Percentiles rank a stretch among this genome's conserved stretches.
Evolutionary conservation across 495 filamentous ascomycete genomes (phyloP).

Genomic region (Massariosphaeria phaeospora): DNA sequence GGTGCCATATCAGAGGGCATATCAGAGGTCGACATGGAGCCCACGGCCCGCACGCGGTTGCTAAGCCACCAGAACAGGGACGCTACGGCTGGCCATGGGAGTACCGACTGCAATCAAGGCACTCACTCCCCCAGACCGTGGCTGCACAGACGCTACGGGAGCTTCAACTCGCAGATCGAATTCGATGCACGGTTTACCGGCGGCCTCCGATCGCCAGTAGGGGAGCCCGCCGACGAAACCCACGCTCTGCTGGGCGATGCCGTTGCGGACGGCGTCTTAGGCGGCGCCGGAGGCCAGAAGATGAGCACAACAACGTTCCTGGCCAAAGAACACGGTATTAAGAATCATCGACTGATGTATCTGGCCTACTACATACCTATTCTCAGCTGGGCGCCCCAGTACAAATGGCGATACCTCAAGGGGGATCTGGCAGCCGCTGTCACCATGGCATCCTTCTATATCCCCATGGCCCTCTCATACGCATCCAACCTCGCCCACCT

Average conservation of each 20-base stretch:
- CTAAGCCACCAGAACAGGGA: slow-evolving; percentile 35
- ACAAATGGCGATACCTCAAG: slow-evolving; percentile 70
- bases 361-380: slow-evolving; percentile 90
- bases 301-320: slow-evolving; percentile 60
- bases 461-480: slow-evolving; percentile 92
- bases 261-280: slow-evolving; percentile 41
- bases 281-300: slow-evolving; percentile 47
- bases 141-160: slow-evolving; percentile 47
- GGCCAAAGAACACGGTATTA: slow-evolving; percentile 56
- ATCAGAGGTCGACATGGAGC: slow-evolving; percentile 18
- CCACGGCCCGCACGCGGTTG: slow-evolving; percentile 27
- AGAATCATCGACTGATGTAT: slow-evolving; percentile 59
- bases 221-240: slow-evolving; percentile 18
- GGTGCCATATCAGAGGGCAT: slow-evolving; percentile 21
- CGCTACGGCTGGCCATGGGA: slow-evolving; percentile 37
- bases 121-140: slow-evolving; percentile 69
- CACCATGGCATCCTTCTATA: slow-evolving; percentile 94
- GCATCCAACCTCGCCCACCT: slow-evolving; percentile 93
- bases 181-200: slow-evolving; percentile 31
- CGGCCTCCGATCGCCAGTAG: slow-evolving; percentile 14
- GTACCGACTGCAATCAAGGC: slow-evolving; percentile 61
- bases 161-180: slow-evolving; percentile 40
- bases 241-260: slow-evolving; percentile 41
- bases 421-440: slow-evolving; percentile 83
- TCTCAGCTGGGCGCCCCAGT: slow-evolving; percentile 81